phyloP scores from a whole-genome alignment of 129 eudicot species.

The Smallanthus sonchifolius region DNA sequence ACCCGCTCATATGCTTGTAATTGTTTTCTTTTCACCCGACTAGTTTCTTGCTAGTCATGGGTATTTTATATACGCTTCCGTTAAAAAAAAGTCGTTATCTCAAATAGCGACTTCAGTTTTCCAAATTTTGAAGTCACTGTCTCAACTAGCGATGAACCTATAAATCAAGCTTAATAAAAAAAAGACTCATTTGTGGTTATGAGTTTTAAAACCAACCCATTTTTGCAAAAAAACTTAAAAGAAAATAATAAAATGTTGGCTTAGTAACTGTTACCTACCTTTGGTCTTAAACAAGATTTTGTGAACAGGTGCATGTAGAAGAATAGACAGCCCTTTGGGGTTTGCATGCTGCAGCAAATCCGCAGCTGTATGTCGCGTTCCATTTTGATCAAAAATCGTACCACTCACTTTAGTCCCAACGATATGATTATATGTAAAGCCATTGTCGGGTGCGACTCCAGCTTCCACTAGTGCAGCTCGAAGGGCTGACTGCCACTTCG shows the following conservation, averaged over 20 bases:
- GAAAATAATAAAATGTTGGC: neutral
- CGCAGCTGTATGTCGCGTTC: neutral
- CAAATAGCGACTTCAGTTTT: too few relatives aligned
- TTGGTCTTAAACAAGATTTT: neutral
- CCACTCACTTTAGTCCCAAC: slow-evolving; percentile 4
- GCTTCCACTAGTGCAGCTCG: neutral
- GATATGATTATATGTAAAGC: neutral
- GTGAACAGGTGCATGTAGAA: slow-evolving; percentile 3
- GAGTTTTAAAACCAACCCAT: too few relatives aligned
- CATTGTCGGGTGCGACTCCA: neutral
- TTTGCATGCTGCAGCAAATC: slow-evolving; percentile 3
- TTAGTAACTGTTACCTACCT: neutral
- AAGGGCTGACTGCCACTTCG: neutral
- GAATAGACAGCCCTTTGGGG: neutral
- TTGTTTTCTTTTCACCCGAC: too few relatives aligned
- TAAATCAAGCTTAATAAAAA: too few relatives aligned
- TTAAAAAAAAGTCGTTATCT: too few relatives aligned
- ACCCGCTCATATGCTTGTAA: too few relatives aligned
- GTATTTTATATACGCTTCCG: too few relatives aligned
- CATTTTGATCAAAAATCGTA: slow-evolving; percentile 1
- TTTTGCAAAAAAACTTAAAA: neutral
- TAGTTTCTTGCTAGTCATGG: too few relatives aligned
- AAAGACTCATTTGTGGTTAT: too few relatives aligned
- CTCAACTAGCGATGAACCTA: too few relatives aligned
- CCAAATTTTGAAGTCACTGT: too few relatives aligned